Evolutionary conservation across 2,329 filamentous ascomycete genomes (phyloP), one percentile per base, ranked within the genome.

Genomic region (Metarhizium brunneum): DNA sequence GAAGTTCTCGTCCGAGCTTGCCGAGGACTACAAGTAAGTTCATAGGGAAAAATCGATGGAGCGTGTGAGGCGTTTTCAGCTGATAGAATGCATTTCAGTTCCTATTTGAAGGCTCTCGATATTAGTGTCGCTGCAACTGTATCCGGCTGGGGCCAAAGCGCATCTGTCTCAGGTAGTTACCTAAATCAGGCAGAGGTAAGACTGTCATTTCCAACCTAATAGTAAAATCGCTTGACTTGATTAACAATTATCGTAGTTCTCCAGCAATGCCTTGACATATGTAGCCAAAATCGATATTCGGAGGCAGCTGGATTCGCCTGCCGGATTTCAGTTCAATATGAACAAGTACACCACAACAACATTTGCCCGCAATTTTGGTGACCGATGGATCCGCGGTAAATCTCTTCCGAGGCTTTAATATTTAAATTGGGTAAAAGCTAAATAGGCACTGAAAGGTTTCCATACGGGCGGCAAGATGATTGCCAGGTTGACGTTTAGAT

Each of bases 331-430:
- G 20, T 55, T 55, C 13, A 51, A 51, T 18, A 51, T 3, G 5
- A 10, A 43, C 2, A 32, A 6, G 4, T 55, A 55, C 29, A 35
- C 51, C 7, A 11, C 5, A 10, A 18, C 3, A 32, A 45, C 18
- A 2, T 55, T 55, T 47, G 14, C 11, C 10, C 7, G 16, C 1
- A 47, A 55, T 35, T 55, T 45, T 51, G 53, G 53, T 36, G 48
- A 55, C 14, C 47, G 53, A 32, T 55, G 47, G 47, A 51, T 55
- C 10, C 53, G 29, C 36, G 53, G 53, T 47, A 54, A 43, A n/a
- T 14, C 36, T 16, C 4, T 16, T 38, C 29, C 30, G 5, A 4
- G 8, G 32, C 32, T 47, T 50, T n/a, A n/a, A n/a, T 14, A 32
- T 14, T 18, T 54, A 16, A 53, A 11, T 8, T 11, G 14, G 6